phyloP scores from a whole-genome alignment of 2,329 filamentous ascomycete genomes.

The Lasiodiplodia sp. region DNA sequence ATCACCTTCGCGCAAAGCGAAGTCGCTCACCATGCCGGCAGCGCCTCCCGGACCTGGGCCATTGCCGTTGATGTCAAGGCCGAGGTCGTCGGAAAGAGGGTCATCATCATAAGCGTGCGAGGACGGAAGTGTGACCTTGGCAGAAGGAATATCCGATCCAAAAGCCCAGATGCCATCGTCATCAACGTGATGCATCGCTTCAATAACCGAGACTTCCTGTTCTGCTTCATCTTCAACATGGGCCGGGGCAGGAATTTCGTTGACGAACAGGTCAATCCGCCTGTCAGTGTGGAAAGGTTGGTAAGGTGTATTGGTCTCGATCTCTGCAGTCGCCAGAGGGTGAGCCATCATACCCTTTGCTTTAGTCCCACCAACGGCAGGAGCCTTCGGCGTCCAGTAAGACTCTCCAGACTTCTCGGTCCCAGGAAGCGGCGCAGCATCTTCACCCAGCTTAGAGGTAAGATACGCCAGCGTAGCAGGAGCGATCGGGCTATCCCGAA shows the following conservation, averaged over 20 bases:
- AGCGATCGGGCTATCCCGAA: slow-evolving; percentile 63
- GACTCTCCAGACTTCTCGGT: slow-evolving; percentile 12
- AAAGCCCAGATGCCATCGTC: slow-evolving; percentile 59
- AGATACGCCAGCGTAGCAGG: slow-evolving; percentile 42
- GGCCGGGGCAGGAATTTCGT: slow-evolving; percentile 37
- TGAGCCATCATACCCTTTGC: slow-evolving; percentile 22
- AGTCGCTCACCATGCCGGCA: slow-evolving; percentile 45
- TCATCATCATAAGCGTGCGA: slow-evolving; percentile 44
- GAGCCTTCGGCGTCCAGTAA: slow-evolving; percentile 26
- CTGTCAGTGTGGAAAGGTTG: slow-evolving; percentile 95
- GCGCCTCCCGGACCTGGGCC: slow-evolving; percentile 47
- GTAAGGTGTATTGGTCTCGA: slow-evolving; percentile 94
- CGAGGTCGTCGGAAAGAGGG: slow-evolving; percentile 48
- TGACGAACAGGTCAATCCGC: slow-evolving; percentile 77
- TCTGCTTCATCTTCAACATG: slow-evolving; percentile 39
- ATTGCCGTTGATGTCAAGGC: slow-evolving; percentile 39
- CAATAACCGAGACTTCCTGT: slow-evolving; percentile 34
- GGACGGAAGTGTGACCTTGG: slow-evolving; percentile 45
- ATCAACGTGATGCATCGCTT: slow-evolving; percentile 40
- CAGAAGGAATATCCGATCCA: slow-evolving; percentile 46
- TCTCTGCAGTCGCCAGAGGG: slow-evolving; percentile 76
- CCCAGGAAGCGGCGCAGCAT: slow-evolving; percentile 22
- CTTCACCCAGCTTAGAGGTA: slow-evolving; percentile 39
- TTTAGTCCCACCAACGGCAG: slow-evolving; percentile 1
- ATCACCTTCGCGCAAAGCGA: slow-evolving; percentile 61